phyloP scores from a whole-genome alignment of 768 basidiomycete genomes.

The Boletus coccyginus region DNA sequence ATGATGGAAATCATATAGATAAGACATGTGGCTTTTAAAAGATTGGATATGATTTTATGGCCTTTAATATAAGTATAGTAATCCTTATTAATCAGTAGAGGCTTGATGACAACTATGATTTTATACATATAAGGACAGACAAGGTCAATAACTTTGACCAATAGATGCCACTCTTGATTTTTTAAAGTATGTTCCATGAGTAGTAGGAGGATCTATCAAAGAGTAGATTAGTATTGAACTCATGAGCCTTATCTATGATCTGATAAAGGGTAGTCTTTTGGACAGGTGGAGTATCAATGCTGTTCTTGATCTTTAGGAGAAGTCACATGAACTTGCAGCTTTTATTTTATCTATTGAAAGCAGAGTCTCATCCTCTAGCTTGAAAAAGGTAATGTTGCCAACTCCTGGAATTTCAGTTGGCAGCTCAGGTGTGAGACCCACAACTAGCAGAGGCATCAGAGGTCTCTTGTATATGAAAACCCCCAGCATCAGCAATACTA shows the following conservation, averaged over 20 bases:
- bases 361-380: conserved; percentile 92
- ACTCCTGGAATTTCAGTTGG: conserved; percentile 99
- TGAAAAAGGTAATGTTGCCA: conserved; percentile 96
- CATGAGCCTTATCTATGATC: conserved; percentile 98
- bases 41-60: conserved; percentile 97
- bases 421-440: conserved; percentile 87
- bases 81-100: conserved; percentile 97
- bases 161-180: conserved; percentile 95
- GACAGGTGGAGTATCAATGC: conserved; percentile 96
- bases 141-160: conserved; percentile 99
- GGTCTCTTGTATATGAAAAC: conserved; percentile 96
- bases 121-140: conserved; percentile 99
- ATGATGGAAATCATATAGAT: conserved; percentile 99
- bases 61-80: conserved; percentile 96
- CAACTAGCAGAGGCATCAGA: conserved; percentile 88
- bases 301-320: conserved; percentile 98
- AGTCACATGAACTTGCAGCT: conserved; percentile 99
- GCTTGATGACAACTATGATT: conserved; percentile 99
- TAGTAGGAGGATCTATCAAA: conserved; percentile 96
- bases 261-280: conserved; percentile 96
- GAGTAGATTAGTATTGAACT: conserved; percentile 95
- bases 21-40: conserved; percentile 97
- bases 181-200: conserved; percentile 98
- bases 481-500: conserved; percentile 63
- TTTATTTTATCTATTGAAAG: conserved; percentile 97